Conservation (phyloP, 805 yeast genomes). For the Scheffersomyces stipitis region DNA sequence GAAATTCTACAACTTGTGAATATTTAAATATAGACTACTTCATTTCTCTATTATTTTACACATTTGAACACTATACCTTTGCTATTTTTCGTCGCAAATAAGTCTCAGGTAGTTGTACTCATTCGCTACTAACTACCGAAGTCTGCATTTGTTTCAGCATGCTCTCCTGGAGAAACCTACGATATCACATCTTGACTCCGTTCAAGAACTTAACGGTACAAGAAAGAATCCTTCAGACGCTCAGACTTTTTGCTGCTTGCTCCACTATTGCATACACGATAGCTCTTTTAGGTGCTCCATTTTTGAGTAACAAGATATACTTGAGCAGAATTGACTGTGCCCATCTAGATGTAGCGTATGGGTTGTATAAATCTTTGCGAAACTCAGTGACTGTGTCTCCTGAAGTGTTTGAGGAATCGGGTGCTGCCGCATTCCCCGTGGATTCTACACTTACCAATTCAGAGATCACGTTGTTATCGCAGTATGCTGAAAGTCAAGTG, state of each 20-base stretch:
- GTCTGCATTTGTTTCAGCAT: too few relatives aligned
- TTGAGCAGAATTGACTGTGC: conserved; percentile 47
- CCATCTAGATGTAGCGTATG: conserved; percentile 52
- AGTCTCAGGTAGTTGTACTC: too few relatives aligned
- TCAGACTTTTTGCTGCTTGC: conserved; percentile 22
- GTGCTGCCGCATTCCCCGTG: conserved; percentile 15
- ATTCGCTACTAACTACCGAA: too few relatives aligned
- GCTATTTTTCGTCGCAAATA: too few relatives aligned
- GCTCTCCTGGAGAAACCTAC: background rate
- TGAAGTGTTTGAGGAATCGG: conserved; percentile 5
- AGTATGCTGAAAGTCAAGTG: conserved; percentile 48
- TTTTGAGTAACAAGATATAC: conserved; percentile 14
- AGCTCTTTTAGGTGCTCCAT: conserved; percentile 26
- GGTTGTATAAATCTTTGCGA: conserved; percentile 48
- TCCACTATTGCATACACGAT: conserved; percentile 18
- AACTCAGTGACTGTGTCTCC: conserved; percentile 26
- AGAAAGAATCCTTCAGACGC: conserved; percentile 23
- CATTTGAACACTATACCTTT: too few relatives aligned
- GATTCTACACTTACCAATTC: conserved; percentile 46
- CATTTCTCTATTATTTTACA: too few relatives aligned
- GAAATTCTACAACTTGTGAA: too few relatives aligned
- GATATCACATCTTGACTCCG: conserved; percentile 8
- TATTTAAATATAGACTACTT: too few relatives aligned
- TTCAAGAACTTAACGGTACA: conserved; percentile 24
- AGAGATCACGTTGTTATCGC: conserved; percentile 44